phyloP scores from a whole-genome alignment of 2,329 filamentous ascomycete species.

The Blastomyces gilchristii region DNA sequence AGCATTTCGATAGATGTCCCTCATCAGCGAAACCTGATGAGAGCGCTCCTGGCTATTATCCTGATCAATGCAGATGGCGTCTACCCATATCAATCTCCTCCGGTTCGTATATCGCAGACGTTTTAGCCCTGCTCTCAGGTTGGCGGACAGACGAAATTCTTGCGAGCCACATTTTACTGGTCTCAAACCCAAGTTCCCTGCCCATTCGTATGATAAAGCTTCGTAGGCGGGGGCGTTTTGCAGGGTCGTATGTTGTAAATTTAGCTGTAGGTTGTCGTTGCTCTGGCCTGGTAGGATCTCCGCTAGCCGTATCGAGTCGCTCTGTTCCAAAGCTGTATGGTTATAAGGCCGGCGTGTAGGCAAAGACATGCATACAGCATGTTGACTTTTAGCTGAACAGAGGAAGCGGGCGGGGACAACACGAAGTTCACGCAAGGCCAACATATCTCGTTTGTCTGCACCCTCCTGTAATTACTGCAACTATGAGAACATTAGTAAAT shows the following conservation, averaged over 20 bases:
- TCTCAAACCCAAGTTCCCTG: conserved; percentile 2
- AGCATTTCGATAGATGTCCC: conserved; percentile 12
- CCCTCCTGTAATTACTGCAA: neutral
- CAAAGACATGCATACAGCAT: neutral
- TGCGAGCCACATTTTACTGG: neutral
- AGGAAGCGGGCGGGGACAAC: neutral
- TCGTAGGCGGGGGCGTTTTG: conserved; percentile 3
- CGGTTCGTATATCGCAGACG: conserved; percentile 3
- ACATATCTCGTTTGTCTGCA: neutral
- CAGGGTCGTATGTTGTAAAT: conserved; percentile 5
- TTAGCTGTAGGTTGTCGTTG: neutral
- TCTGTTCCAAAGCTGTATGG: neutral
- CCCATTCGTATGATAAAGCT: conserved; percentile 10
- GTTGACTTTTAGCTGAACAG: neutral
- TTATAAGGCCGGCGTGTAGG: neutral
- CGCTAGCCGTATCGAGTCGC: conserved; percentile 4
- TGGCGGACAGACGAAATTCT: conserved; percentile 7
- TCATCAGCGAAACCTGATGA: conserved; percentile 15
- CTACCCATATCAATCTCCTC: conserved; percentile 13
- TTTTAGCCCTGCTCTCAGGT: conserved; percentile 6
- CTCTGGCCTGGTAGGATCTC: conserved; percentile 4
- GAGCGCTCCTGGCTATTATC: conserved; percentile 11
- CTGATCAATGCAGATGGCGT: conserved; percentile 17
- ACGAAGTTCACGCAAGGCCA: neutral
- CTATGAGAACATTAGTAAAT: neutral